A percentile compares a stretch with the other conserved stretches of the same genome.
These are phyloP conservation scores for Rhizopogon salebrosus DNA, from an alignment of 768 basidiomycete genomes.

Conservation along the genomic window DNA sequence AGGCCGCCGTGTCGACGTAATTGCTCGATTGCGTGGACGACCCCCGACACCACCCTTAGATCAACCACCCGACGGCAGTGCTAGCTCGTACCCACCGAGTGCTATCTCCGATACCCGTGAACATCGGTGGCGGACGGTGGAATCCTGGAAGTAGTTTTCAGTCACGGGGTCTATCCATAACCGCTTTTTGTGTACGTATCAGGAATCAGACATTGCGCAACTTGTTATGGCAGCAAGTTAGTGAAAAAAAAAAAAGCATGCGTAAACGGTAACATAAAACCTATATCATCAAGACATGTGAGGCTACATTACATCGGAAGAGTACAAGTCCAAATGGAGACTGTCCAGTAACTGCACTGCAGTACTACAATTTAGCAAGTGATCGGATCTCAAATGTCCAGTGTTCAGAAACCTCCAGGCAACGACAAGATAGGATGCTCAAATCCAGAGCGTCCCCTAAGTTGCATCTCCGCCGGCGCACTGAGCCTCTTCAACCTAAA, in stretches of 20 bases:
- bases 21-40: constrained; percentile 47
- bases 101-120: constrained; percentile 19
- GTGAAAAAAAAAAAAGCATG: neutral
- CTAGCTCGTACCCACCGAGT: neutral
- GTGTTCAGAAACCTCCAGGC: constrained; percentile 52
- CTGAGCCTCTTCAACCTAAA: constrained; percentile 50
- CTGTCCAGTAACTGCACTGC: neutral
- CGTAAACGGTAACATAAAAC: neutral
- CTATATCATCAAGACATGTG: constrained; percentile 5
- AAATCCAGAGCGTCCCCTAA: constrained; percentile 48
- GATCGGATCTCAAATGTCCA: neutral
- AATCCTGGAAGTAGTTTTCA: constrained; percentile 28
- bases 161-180: too few relatives aligned
- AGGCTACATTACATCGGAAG: neutral
- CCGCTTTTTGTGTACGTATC: neutral
- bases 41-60: constrained; percentile 43
- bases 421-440: constrained; percentile 52
- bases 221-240: neutral
- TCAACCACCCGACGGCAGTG: neutral
- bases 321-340: neutral
- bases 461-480: constrained; percentile 57
- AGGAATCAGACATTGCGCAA: neutral
- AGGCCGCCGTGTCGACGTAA: constrained; percentile 50
- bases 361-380: neutral
- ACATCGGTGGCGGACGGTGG: constrained; percentile 33